Evolutionary conservation across 1,139 yeast genomes (phyloP), one percentile per base, ranked within the genome.

Genomic region (Meyerozyma athensensis): DNA sequence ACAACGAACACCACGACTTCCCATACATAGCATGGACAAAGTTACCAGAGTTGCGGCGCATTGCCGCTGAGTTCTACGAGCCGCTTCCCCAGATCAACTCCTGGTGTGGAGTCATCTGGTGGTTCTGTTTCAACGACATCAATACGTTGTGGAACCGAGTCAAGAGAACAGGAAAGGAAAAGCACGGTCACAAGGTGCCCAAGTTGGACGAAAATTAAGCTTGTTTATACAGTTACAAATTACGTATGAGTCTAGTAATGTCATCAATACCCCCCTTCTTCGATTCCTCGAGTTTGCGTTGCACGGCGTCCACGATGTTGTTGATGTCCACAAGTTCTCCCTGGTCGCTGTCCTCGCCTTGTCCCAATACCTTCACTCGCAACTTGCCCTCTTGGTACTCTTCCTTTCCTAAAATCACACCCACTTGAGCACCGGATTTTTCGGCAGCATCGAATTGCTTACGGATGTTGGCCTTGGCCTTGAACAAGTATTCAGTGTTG

Each of bases 371-470:
- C 71, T 92, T 92, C 44, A 92, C 81, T 67, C 95, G 81, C 40
- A 90, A 71, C 47, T 83, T 74, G 21, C 96, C 96, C 50, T 77
- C 78, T 18, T 80, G 77, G 53, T 66, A 87, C 63, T 92, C 98
- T 59, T 90, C 97, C 61, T 92, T 94, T 52, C 98, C 98, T 42
- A 92, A 71, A 48, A 92, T 92, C 31, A 92, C 96, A 4, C 95
- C 96, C 37, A 89, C 55, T 42, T 90, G 82, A 50, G 96, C 87
- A 28, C 97, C 97, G 2, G 89, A 72, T 63, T 87, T 89, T 53
- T 92, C 98, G 33, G 98, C 97, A 39, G 96, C 95, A 53, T 90
- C 97, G 48, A 92, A 92, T 66, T 92, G 98, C 61, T 90, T 92
- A 59, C 95, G 84, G 43, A 87, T 84, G 59, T 92, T 92, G 39